Base-by-base conservation (phyloP, 495 filamentous ascomycete genomes). In the Hypoxylon perforatum region DNA sequence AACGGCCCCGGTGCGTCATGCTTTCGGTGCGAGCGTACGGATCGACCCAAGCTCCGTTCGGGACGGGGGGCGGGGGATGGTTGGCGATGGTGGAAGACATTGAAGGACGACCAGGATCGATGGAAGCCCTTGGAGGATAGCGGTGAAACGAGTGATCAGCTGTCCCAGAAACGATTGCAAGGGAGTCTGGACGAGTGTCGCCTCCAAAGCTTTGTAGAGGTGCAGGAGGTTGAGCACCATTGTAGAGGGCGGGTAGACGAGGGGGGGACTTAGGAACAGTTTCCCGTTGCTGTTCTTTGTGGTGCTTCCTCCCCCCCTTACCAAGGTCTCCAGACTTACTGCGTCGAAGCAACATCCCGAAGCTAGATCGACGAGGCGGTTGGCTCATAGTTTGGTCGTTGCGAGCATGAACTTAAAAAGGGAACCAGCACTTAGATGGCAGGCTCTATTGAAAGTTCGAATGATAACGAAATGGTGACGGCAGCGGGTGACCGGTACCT, bases 1-100 rank as follows among this genome's bases (percentile, higher is more conserved):
- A 97, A 46, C 95, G 91, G 50, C 95, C 93, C 69, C 95, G 92
- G 78, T 99, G 89, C 55, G 96, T 93, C 92, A 99, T 97, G 84
- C 95, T 99, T 78, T 93, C 92, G 25, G 90, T 88, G 30, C 90
- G 84, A 41, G 91, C 86, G 75, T 94, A 94, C 18, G 92, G 90
- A 72, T 96, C 92, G 35, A 85, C 81, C 55, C 80, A 81, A 44
- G 77, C 75, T 48, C 81, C 80, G 76, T 84, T 79, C 52, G 88
- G 84, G 28, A 88, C 79, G 2, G 80, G 85, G 56, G 84, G 85
- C 54, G 81, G 70, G 3, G 79, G 79, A 60, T 69, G 61, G 47
- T 61, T 65, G 41, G 78, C 75, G 50, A 78, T 64, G 9, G 74
- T 67, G 19, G 78, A 77, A 50, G 82, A 80, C 71, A 81, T 77